Base-by-base conservation (phyloP, 192 early-diverging fungal genomes). In the Obelidium mucronatum region DNA sequence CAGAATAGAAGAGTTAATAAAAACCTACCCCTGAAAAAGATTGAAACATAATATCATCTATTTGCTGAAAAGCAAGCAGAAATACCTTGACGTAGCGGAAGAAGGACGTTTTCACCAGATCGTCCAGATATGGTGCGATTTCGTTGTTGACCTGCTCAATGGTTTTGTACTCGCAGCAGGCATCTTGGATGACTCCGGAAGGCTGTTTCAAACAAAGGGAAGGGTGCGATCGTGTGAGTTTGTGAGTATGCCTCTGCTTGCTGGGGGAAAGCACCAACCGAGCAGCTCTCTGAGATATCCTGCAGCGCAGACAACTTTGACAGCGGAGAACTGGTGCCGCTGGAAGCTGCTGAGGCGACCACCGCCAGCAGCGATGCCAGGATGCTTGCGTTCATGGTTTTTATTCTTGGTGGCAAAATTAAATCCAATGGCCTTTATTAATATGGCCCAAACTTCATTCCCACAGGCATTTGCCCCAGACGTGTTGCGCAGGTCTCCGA, bases 61-160 rank as follows among this genome's bases (percentile, higher is more conserved):
- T n/a, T n/a, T n/a, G n/a, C 13, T 68, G 22, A 37, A n/a, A n/a
- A n/a, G n/a, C n/a, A n/a, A n/a, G n/a, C n/a, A 22, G 0, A 34
- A 28, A 62, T 78, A 95, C 93, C 82, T 93, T 95, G 77, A 92
- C 96, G 80, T 96, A 96, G 61, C 93, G 82, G 82, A 98, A 99
- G 80, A 95, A 97, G 11, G 87, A 88, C 39, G 95, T 93, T 33
- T 87, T 84, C 26, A 96, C 91, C n/a, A 99, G 86, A 56, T 90
- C 85, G 35, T 89, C 78, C 44, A 99, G 79, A 69, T 88, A 83
- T 33, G 85, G 85, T 19, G 87, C 78, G 40, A 98, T 82, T 22
- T 87, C 87, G 36, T 86, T 79, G 80, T 98, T 97, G 36, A 96
- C 75, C 17, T 60, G 58, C 64, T 84, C 69, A 36, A 84, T 74